A percentile compares a stretch with the other conserved stretches of the same genome.
phyloP scores from a whole-genome alignment of 2,329 filamentous ascomycete species.

The Colletotrichum incanum region DNA sequence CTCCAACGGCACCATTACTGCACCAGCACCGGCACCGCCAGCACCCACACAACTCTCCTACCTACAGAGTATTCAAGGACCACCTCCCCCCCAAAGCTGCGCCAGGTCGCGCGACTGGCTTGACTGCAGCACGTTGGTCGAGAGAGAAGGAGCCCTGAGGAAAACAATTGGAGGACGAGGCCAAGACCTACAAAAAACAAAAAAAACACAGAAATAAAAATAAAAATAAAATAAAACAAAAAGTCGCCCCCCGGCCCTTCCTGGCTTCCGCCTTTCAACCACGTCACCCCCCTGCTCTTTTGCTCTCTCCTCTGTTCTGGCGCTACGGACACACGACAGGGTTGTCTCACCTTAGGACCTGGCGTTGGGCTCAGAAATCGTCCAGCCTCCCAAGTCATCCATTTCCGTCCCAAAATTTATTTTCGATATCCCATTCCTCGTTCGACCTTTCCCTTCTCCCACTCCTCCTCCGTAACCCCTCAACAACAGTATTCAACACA shows the following conservation, averaged over 20 bases:
- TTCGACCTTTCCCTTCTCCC: conserved; percentile 12
- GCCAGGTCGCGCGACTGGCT: background rate
- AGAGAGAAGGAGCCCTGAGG: background rate
- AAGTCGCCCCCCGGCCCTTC: conserved; percentile 1
- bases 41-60: background rate
- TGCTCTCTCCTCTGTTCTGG: background rate
- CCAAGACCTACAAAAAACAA: background rate
- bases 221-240: background rate
- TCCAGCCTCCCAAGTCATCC: conserved; percentile 42
- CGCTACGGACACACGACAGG: conserved; percentile 29
- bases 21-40: background rate
- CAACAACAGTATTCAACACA: background rate
- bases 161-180: background rate
- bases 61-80: background rate
- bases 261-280: conserved; percentile 27
- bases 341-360: conserved; percentile 31
- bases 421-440: conserved; percentile 29
- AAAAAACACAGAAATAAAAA: background rate
- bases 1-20: background rate
- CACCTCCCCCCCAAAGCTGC: background rate
- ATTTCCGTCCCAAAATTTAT: conserved; percentile 42
- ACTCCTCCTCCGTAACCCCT: conserved; percentile 12
- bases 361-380: conserved; percentile 38
- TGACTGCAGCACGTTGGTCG: background rate
- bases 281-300: conserved; percentile 40